Percentiles rank a stretch among this genome's conserved stretches.
phyloP scores from a whole-genome alignment of 208 protist species.

The Crithidia sp. region DNA sequence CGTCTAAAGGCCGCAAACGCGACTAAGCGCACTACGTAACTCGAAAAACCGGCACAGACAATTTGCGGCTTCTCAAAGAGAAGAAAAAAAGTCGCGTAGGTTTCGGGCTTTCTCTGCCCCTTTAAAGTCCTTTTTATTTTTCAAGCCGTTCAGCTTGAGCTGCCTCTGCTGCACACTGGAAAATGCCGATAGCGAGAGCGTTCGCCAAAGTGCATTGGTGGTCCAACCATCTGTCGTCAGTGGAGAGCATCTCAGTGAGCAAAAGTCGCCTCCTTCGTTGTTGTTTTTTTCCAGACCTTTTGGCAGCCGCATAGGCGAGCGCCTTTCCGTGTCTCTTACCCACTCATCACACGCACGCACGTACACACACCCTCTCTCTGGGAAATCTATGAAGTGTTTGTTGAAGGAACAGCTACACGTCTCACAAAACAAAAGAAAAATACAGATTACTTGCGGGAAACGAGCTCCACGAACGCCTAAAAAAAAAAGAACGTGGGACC shows the following conservation, averaged over 20 bases:
- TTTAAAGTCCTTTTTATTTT: too few species aligned
- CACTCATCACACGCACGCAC: background rate
- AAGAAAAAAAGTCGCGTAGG: background rate
- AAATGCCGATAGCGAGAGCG: too few species aligned
- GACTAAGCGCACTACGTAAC: background rate
- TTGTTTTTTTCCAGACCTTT: too few species aligned
- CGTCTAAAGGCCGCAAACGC: background rate
- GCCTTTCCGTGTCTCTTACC: background rate
- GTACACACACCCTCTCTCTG: background rate
- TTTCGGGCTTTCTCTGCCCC: too few species aligned
- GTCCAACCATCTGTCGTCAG: too few species aligned
- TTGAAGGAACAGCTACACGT: background rate
- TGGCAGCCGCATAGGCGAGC: background rate
- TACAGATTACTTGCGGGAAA: background rate
- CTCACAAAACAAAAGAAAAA: background rate
- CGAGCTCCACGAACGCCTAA: too few species aligned
- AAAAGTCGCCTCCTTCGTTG: too few species aligned
- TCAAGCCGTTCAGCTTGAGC: too few species aligned
- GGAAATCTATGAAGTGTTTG: conserved; percentile 14
- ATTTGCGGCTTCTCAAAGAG: background rate
- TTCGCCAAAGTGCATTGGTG: too few species aligned
- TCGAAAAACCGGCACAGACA: background rate
- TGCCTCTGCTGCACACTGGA: too few species aligned
- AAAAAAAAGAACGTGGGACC: conserved; percentile 6
- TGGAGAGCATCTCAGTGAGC: too few species aligned